phyloP scores from a whole-genome alignment of 345 rosid genomes.

The Sisymbrium irio region DNA sequence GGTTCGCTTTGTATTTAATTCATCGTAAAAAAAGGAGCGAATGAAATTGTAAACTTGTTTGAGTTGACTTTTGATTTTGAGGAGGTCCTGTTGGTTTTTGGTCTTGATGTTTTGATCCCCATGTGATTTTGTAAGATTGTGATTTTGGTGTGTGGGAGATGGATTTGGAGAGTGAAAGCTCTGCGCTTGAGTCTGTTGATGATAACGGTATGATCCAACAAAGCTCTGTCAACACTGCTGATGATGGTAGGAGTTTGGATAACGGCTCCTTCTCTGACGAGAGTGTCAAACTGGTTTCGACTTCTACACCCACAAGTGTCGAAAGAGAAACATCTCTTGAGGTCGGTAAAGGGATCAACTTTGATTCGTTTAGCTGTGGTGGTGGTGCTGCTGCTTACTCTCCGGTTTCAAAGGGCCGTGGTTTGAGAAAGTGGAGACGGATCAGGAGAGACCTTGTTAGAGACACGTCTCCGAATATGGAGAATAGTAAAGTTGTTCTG shows the following conservation, averaged over 20 bases:
- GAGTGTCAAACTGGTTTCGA: slow-evolving; percentile 26
- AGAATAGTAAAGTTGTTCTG: slow-evolving; percentile 51
- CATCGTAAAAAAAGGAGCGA: not conserved
- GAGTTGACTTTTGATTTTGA: slow-evolving; percentile 34
- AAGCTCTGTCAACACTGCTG: slow-evolving; percentile 9
- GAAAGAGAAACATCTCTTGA: not conserved
- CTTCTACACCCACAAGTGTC: not conserved
- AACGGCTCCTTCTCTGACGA: slow-evolving; percentile 33
- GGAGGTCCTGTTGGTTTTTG: too few species aligned
- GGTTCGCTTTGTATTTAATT: not conserved
- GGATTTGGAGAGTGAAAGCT: slow-evolving; percentile 53
- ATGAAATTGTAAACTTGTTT: slow-evolving; percentile 7
- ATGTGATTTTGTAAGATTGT: slow-evolving; percentile 47
- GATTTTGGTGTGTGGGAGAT: slow-evolving; percentile 13
- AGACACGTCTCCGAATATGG: slow-evolving; percentile 43
- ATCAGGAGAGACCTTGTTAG: slow-evolving; percentile 61
- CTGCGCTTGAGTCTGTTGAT: slow-evolving; percentile 56
- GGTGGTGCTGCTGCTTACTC: slow-evolving; percentile 30
- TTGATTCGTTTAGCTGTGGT: not conserved
- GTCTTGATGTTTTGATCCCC: slow-evolving; percentile 1
- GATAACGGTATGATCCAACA: slow-evolving; percentile 46
- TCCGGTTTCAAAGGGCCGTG: slow-evolving; percentile 56
- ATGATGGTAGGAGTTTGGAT: slow-evolving; percentile 22
- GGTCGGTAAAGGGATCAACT: slow-evolving; percentile 27
- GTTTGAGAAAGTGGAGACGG: slow-evolving; percentile 89